phyloP scores from a whole-genome alignment of 495 filamentous ascomycete species.

The Aspergillus mulundensis region DNA sequence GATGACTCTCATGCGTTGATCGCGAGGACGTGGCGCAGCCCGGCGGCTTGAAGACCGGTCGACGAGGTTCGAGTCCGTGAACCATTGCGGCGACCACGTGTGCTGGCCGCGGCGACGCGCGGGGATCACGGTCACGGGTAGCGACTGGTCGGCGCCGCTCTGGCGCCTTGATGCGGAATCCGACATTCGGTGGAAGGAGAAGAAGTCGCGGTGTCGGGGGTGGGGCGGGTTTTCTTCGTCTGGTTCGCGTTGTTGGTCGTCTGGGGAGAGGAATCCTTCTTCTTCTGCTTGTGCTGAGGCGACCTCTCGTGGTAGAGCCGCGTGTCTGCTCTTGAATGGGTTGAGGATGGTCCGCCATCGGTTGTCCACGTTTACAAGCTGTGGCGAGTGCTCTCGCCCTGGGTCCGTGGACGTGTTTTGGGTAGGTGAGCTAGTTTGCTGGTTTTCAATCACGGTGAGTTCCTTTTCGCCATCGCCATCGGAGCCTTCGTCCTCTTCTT shows the following conservation, averaged over 20 bases:
- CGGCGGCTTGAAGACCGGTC: constrained; percentile 17
- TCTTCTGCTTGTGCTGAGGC: constrained; percentile 45
- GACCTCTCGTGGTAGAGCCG: constrained; percentile 52
- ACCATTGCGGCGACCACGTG: constrained; percentile 40
- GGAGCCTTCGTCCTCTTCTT: constrained; percentile 34
- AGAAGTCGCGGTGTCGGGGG: constrained; percentile 25
- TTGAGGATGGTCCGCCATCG: constrained; percentile 51
- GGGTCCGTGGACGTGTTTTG: constrained; percentile 15
- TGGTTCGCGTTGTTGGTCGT: constrained; percentile 14
- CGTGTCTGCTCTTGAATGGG: constrained; percentile 50
- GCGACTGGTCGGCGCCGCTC: constrained; percentile 22
- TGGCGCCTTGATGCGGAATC: constrained; percentile 25
- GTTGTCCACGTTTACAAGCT: constrained; percentile 30
- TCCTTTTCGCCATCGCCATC: constrained; percentile 25
- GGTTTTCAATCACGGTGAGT: constrained; percentile 15
- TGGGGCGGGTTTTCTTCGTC: constrained; percentile 22
- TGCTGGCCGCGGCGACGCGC: constrained; percentile 54
- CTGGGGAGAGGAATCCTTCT: constrained; percentile 19
- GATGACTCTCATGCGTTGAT: constrained; percentile 37
- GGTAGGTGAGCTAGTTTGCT: constrained; percentile 8
- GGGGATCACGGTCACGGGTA: constrained; percentile 66
- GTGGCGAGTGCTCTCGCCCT: constrained; percentile 30
- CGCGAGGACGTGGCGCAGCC: constrained; percentile 12
- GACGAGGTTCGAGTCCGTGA: constrained; percentile 17
- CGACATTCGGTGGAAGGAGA: constrained; percentile 27